phyloP scores from a whole-genome alignment of 169 alveolate genomes.

The Cryptosporidium baileyi region DNA sequence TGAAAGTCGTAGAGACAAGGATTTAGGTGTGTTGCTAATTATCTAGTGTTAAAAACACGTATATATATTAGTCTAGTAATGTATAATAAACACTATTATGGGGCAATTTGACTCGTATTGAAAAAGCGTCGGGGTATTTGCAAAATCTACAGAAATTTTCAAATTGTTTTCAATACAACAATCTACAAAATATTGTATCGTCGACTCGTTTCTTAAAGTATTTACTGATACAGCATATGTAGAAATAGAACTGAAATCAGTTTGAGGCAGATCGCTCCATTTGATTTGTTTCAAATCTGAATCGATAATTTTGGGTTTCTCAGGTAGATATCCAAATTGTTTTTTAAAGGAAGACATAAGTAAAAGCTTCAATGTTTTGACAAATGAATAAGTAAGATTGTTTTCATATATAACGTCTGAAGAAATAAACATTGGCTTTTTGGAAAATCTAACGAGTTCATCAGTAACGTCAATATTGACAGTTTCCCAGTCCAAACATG shows the following conservation, averaged over 20 bases:
- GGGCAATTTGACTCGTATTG: background rate
- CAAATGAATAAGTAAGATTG: conserved; percentile 3
- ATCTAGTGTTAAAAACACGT: too few species aligned
- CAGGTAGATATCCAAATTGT: background rate
- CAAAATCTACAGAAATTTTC: conserved; percentile 7
- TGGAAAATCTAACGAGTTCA: background rate
- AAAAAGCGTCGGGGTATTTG: conserved; percentile 2
- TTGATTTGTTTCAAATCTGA: background rate
- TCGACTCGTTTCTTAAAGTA: conserved; percentile 11
- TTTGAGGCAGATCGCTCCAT: conserved; percentile 18
- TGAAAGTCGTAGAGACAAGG: too few species aligned
- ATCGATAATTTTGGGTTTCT: background rate
- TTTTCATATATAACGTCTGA: conserved; percentile 64
- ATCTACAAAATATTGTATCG: conserved; percentile 54
- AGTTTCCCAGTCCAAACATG: conserved; percentile 62
- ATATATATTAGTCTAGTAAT: background rate
- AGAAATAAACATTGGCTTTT: conserved; percentile 37
- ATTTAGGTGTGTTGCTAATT: too few species aligned
- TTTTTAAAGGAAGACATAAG: background rate
- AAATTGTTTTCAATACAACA: conserved; percentile 20
- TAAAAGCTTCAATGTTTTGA: background rate
- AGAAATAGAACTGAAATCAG: background rate
- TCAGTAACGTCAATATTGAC: background rate
- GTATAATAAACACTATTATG: conserved; percentile 9
- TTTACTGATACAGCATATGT: conserved; percentile 30